A percentile compares a stretch with the other conserved stretches of the same genome.
Conservation (phyloP, 78 protist species). For the Isochrysis galbana region DNA sequence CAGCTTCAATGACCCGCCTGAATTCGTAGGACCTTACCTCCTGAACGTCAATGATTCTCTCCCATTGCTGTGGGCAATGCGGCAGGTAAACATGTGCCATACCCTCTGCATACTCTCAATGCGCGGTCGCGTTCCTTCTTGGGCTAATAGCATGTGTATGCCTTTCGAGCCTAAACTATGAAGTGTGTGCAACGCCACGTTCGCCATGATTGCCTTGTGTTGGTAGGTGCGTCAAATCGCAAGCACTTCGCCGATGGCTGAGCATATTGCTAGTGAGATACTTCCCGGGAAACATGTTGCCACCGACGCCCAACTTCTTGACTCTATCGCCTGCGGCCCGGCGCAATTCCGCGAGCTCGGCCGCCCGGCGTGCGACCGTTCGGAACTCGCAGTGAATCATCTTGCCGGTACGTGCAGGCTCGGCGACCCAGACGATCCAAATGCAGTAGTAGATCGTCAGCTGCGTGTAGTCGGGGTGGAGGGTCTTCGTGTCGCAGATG, state of each 20-base stretch:
- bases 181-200: too few species aligned
- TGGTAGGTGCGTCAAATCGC: not conserved
- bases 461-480: conserved; percentile 44
- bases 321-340: not conserved
- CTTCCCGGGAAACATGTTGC: not conserved
- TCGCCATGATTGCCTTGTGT: too few species aligned
- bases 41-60: not conserved
- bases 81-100: too few species aligned
- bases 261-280: not conserved
- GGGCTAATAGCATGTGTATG: too few species aligned
- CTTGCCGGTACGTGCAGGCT: conserved; percentile 66
- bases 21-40: not conserved
- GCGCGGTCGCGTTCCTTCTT: not conserved
- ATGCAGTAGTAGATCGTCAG: conserved; percentile 53
- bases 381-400: conserved; percentile 55
- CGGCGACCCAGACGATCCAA: conserved; percentile 41
- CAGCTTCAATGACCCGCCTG: not conserved
- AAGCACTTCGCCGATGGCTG: not conserved
- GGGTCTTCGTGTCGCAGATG: conserved; percentile 63
- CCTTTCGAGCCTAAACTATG: too few species aligned
- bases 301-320: not conserved
- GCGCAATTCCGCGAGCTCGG: not conserved
- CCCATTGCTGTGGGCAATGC: not conserved
- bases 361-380: conserved; percentile 13
- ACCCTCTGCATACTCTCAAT: not conserved